These are phyloP conservation scores for Monosporozyma servazzii DNA, from an alignment of 805 yeast genomes.

Conservation along the genomic window DNA sequence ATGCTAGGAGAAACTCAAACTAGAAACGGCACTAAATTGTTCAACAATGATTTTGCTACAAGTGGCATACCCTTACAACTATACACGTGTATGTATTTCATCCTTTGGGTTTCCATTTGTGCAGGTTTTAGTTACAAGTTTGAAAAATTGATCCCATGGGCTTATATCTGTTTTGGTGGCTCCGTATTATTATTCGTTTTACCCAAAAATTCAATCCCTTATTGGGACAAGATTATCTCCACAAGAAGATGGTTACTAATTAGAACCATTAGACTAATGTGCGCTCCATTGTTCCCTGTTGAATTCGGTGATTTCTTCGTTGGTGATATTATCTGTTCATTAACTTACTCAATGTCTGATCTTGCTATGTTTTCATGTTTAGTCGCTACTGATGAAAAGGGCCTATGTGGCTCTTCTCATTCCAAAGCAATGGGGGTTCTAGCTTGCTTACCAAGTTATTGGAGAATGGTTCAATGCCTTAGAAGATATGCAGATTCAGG, in stretches of 20 bases:
- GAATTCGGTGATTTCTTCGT: constrained; percentile 90
- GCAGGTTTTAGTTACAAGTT: constrained; percentile 69
- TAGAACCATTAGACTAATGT: constrained; percentile 59
- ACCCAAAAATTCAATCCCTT: constrained; percentile 21
- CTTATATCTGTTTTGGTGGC: constrained; percentile 35
- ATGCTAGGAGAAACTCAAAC: constrained; percentile 68
- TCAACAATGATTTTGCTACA: constrained; percentile 31
- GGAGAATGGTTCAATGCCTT: constrained; percentile 86
- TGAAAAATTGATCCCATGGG: constrained; percentile 69
- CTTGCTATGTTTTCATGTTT: constrained; percentile 78
- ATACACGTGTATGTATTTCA: constrained; percentile 50
- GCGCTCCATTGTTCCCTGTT: constrained; percentile 87
- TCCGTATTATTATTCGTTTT: constrained; percentile 11
- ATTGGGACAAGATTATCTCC: constrained; percentile 33
- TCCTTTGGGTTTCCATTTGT: constrained; percentile 49
- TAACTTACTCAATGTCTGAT: constrained; percentile 83
- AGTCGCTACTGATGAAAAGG: constrained; percentile 45
- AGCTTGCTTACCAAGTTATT: constrained; percentile 73
- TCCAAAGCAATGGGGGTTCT: constrained; percentile 78
- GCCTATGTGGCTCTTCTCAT: constrained; percentile 63
- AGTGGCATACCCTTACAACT: constrained; percentile 37
- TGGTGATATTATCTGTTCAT: constrained; percentile 84
- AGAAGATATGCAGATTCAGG: constrained; percentile 90
- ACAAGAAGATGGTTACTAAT: constrained; percentile 72
- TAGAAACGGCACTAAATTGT: constrained; percentile 37